Conservation (phyloP, 2,329 filamentous ascomycete genomes). For the Clarireedia homoeocarpa region DNA sequence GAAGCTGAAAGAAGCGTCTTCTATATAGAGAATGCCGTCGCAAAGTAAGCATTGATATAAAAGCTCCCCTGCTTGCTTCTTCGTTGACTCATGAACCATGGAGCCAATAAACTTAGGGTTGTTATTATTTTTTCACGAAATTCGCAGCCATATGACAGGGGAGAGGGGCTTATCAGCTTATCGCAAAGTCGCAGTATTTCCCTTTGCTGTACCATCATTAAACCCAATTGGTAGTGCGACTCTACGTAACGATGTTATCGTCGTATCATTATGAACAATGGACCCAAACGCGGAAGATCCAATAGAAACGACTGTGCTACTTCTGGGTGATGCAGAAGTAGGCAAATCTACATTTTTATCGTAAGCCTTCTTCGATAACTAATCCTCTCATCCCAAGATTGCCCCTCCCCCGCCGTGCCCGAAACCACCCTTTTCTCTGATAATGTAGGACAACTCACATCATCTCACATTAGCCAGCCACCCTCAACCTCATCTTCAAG, state of each 20-base stretch:
- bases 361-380: conserved; percentile 34
- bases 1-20: neutral
- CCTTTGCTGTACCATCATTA: too few species aligned
- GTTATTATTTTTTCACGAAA: neutral
- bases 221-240: too few species aligned
- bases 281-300: conserved; percentile 27
- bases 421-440: neutral
- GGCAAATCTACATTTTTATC: conserved; percentile 56
- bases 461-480: conserved; percentile 24
- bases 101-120: neutral
- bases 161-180: conserved; percentile 8
- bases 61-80: neutral
- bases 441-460: conserved; percentile 33
- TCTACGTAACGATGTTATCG: neutral
- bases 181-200: neutral
- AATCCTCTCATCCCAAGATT: neutral
- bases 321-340: conserved; percentile 51
- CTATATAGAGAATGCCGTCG: neutral
- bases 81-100: conserved; percentile 1
- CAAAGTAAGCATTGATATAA: conserved; percentile 3
- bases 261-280: conserved; percentile 14
- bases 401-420: neutral
- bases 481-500: conserved; percentile 14
- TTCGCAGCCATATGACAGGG: neutral
- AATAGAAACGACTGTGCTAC: conserved; percentile 43